phyloP scores from a whole-genome alignment of 2,329 filamentous ascomycete species.

The Xylaria digitata region DNA sequence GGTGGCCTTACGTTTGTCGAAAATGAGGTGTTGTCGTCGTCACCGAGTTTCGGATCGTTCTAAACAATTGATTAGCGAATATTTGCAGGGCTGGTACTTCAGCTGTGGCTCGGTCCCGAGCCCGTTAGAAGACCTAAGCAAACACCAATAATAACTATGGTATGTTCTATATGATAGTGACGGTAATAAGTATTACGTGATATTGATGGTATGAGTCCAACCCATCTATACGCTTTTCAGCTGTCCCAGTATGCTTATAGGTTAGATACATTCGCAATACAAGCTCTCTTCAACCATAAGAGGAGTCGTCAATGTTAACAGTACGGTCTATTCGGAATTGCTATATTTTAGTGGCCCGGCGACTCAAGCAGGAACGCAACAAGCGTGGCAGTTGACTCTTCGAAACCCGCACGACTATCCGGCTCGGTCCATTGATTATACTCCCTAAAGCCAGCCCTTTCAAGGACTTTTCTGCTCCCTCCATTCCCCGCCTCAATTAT shows the following conservation, averaged over 20 bases:
- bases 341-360: conserved; percentile 18
- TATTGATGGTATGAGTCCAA: conserved; percentile 13
- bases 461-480: conserved; percentile 66
- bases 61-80: conserved; percentile 7
- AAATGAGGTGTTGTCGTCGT: neutral
- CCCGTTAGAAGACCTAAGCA: neutral
- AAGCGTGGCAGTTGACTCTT: conserved; percentile 23
- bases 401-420: conserved; percentile 39
- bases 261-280: conserved; percentile 11
- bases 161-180: neutral
- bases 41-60: conserved; percentile 5
- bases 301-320: neutral
- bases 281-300: neutral
- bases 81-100: neutral
- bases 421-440: conserved; percentile 55
- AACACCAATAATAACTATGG: conserved; percentile 4
- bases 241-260: neutral
- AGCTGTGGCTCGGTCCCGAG: conserved; percentile 30
- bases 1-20: neutral
- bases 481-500: conserved; percentile 62
- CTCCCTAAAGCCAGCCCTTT: conserved; percentile 65
- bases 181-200: neutral
- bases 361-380: conserved; percentile 35
- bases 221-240: neutral
- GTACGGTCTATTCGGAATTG: neutral